phyloP scores from a whole-genome alignment of 2,329 filamentous ascomycete species.

The Conoideocrella luteorostrata region DNA sequence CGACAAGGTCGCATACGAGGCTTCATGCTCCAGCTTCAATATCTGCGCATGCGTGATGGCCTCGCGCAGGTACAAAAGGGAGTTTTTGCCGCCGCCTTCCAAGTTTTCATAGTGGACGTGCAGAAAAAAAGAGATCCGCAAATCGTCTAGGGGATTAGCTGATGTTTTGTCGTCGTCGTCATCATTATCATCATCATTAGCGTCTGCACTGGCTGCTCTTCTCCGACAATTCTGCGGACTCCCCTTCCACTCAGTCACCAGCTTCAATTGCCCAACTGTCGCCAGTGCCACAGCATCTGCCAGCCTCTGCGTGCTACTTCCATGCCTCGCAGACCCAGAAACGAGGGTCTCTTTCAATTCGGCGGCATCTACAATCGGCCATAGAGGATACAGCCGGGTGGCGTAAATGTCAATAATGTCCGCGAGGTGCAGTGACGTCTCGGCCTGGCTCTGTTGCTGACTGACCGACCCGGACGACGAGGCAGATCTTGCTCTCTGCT shows the following conservation, averaged over 20 bases:
- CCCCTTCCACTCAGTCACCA: conserved; percentile 24
- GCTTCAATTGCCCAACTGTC: conserved; percentile 41
- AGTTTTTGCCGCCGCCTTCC: conserved; percentile 37
- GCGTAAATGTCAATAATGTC: conserved; percentile 37
- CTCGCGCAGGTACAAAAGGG: conserved; percentile 41
- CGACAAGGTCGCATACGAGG: conserved; percentile 29
- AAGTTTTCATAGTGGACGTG: conserved; percentile 47
- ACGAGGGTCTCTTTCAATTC: conserved; percentile 24
- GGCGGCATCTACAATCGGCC: conserved; percentile 42
- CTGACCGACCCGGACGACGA: background rate
- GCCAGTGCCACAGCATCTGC: conserved; percentile 41
- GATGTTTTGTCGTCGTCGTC: too few species aligned
- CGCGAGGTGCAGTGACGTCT: conserved; percentile 17
- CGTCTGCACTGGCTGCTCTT: background rate
- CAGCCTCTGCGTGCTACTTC: conserved; percentile 18
- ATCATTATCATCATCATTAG: too few species aligned
- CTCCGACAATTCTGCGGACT: conserved; percentile 13
- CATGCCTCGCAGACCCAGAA: background rate
- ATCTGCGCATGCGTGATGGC: conserved; percentile 47
- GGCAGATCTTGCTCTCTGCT: conserved; percentile 15
- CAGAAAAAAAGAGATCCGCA: conserved; percentile 44
- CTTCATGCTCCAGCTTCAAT: conserved; percentile 38
- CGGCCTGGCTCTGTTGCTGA: background rate
- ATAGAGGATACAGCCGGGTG: conserved; percentile 44
- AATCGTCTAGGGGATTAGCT: conserved; percentile 28